phyloP scores from a whole-genome alignment of 495 filamentous ascomycete genomes.

The Parathielavia hyrcaniae region DNA sequence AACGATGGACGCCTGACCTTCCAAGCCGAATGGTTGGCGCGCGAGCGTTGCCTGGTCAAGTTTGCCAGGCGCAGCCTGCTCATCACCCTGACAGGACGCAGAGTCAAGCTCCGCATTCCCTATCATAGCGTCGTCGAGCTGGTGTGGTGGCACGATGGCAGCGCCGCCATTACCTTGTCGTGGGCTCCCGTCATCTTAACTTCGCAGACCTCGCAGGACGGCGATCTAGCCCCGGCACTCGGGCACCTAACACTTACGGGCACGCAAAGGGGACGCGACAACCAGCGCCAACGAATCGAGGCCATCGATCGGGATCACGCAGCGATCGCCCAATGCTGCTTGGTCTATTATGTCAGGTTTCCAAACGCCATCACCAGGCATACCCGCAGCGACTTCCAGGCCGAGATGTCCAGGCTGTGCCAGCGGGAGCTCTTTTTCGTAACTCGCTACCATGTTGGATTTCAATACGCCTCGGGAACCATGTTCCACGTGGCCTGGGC shows the following conservation, averaged over 20 bases:
- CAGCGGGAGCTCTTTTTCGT: constrained; percentile 26
- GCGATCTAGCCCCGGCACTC: neutral
- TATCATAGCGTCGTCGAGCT: constrained; percentile 35
- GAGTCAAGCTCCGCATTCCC: constrained; percentile 35
- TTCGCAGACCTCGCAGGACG: neutral
- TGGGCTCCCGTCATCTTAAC: constrained; percentile 18
- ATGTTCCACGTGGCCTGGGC: constrained; percentile 18
- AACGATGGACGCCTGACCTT: constrained; percentile 37
- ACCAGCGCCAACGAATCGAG: constrained; percentile 25
- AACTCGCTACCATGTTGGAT: constrained; percentile 22
- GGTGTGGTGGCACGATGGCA: constrained; percentile 28
- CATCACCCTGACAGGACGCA: constrained; percentile 20
- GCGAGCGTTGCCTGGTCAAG: constrained; percentile 30
- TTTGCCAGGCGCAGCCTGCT: constrained; percentile 42
- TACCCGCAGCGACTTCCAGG: constrained; percentile 13
- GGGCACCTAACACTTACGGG: too few species aligned
- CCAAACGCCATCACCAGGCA: neutral
- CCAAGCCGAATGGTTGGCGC: constrained; percentile 39
- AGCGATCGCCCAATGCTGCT: constrained; percentile 10
- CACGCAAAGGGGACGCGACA: constrained; percentile 11
- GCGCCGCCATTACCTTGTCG: constrained; percentile 33
- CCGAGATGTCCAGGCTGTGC: constrained; percentile 19
- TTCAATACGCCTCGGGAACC: neutral
- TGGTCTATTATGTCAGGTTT: constrained; percentile 21
- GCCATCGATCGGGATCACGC: constrained; percentile 19